Conservation (phyloP, 768 basidiomycete species). For the Coprinopsis marcescibilis region DNA sequence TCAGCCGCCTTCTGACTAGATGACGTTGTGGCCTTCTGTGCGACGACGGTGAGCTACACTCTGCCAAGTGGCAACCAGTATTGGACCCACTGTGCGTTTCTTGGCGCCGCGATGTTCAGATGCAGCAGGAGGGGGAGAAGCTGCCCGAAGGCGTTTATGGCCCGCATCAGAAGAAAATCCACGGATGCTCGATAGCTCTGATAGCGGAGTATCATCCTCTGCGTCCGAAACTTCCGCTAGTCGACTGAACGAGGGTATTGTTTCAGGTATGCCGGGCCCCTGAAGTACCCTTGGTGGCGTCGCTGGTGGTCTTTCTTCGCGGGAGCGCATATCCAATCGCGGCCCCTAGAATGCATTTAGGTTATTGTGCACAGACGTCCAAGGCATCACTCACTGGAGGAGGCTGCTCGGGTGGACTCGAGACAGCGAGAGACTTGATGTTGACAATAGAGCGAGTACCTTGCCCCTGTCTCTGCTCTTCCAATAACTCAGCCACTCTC, state of each 20-base stretch:
- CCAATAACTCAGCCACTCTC: conserved; percentile 39
- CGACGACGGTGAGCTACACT: neutral
- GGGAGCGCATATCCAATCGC: too few species aligned
- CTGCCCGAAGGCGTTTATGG: conserved; percentile 15
- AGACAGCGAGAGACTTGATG: conserved; percentile 32
- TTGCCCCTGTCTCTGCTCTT: conserved; percentile 18
- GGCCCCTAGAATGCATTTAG: too few species aligned
- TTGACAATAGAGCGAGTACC: conserved; percentile 39
- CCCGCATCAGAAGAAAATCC: conserved; percentile 1
- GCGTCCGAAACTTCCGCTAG: too few species aligned
- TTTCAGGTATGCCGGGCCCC: too few species aligned
- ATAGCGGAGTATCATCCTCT: conserved; percentile 21
- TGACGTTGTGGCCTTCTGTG: neutral
- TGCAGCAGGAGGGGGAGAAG: conserved; percentile 7
- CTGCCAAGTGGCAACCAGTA: neutral
- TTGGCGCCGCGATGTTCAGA: neutral
- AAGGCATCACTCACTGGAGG: neutral
- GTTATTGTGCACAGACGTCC: too few species aligned
- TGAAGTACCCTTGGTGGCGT: too few species aligned
- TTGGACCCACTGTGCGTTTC: conserved; percentile 2
- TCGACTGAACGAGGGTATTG: too few species aligned
- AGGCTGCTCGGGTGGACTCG: conserved; percentile 21
- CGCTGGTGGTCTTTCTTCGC: too few species aligned
- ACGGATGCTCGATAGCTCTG: conserved; percentile 16
- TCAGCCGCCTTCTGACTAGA: neutral